These are phyloP conservation scores for Pinus albicaulis DNA, from an alignment of 75 land plant genomes.

Conservation along the genomic window DNA sequence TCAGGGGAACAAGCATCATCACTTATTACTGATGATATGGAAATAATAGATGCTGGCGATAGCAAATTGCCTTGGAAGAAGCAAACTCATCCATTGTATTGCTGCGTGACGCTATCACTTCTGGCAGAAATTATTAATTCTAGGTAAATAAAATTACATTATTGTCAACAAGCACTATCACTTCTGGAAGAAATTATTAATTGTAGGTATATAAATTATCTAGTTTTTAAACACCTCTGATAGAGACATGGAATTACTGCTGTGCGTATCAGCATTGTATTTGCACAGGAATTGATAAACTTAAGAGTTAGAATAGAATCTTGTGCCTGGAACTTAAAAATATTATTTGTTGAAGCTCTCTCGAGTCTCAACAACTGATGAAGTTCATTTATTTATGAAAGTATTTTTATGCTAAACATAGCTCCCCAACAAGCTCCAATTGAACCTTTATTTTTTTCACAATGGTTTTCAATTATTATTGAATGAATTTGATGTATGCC, in stretches of 20 bases:
- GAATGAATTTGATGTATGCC: background rate
- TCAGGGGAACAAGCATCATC: slow-evolving; percentile 52
- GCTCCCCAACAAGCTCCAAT: background rate
- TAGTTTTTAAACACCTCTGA: background rate
- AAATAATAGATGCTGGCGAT: slow-evolving; percentile 24
- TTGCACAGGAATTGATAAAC: background rate
- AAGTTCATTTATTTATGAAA: background rate
- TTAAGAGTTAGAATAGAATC: background rate
- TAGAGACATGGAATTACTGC: background rate
- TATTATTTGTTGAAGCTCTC: background rate
- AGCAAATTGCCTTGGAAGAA: slow-evolving; percentile 36
- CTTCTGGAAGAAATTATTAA: no score
- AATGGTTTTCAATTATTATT: background rate
- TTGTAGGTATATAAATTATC: no score
- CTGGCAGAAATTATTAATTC: slow-evolving; percentile 98
- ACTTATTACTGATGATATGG: slow-evolving; percentile 27
- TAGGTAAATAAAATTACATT: slow-evolving; percentile 36
- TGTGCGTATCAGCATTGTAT: background rate
- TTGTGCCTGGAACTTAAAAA: background rate
- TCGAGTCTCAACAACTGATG: background rate
- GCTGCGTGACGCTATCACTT: slow-evolving; percentile 86
- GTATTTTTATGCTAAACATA: background rate
- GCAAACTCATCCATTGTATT: slow-evolving; percentile 84
- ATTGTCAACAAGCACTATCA: background rate
- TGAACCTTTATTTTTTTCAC: background rate